Evolutionary conservation across 139 green algal genomes (phyloP), one percentile per base, ranked within the genome.

Genomic region (Volvox reticuliferus): DNA sequence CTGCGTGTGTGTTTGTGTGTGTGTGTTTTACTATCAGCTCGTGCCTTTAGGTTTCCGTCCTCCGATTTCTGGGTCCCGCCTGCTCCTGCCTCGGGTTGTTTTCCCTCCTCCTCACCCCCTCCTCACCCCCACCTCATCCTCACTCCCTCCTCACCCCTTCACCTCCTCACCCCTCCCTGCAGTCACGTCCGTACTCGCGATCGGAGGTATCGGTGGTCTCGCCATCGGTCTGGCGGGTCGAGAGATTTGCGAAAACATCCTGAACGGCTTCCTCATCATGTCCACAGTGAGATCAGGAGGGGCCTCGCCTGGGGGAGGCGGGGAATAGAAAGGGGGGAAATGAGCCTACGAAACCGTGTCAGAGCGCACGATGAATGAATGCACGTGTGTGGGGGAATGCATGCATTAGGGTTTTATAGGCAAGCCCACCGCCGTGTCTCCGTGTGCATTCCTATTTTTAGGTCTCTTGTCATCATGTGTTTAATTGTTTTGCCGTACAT

Each of bases 221-320:
- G 97, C 97, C 44, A 97, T 99, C 67, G 97, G 97, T 98, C 92
- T 99, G 88, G 97, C 97, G 0, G 97, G 97, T 71, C 93, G 97
- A 0, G 97, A 99, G 93, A 99, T 99, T 78, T 95, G 98, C 84
- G 97, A 99, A 86, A 99, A 99, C 91, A 93, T 99, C 44, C 98
- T 99, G 90, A 99, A 97, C 61, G 97, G 97, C 76, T 96, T 99
- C 86, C 97, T 99, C 88, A 98, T 99, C 89, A 95, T 99, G 93
- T 94, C 94, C 21, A 95, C 93, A 79, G 94, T 96, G 82, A 19
- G 89, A 26, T 1, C 18, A 24, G 35, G 79, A 22, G n/a, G n/a
- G n/a, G n/a, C n/a, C n/a, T n/a, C n/a, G n/a, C n/a, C 33, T 69
- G 55, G 50, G 80, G 55, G 28, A 35, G 36, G 78, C 24, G 20